A percentile compares a stretch with the other conserved stretches of the same genome.
phyloP scores from a whole-genome alignment of 139 green algal genomes.

The Diplosphaera chodatii region DNA sequence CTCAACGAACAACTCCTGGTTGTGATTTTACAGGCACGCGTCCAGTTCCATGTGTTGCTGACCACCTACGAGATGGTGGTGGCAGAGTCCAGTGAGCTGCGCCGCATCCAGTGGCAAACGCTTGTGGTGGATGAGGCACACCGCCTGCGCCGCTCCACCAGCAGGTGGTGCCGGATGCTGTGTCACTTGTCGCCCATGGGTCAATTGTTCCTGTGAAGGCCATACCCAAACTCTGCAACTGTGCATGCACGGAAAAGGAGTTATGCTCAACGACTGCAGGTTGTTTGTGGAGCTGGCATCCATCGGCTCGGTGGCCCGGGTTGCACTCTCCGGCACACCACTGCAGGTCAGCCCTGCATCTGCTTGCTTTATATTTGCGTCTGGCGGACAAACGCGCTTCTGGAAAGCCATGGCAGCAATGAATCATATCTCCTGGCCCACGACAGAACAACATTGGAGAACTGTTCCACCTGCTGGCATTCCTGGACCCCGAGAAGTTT shows the following conservation, averaged over 20 bases:
- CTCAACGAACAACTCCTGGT: too few relatives aligned
- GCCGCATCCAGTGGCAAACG: conserved; percentile 36
- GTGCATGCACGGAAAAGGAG: too few relatives aligned
- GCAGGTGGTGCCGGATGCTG: too few relatives aligned
- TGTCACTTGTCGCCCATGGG: too few relatives aligned
- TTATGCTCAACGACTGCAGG: neutral
- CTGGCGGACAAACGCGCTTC: too few relatives aligned
- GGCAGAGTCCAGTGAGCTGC: conserved; percentile 35
- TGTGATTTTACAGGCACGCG: conserved; percentile 36
- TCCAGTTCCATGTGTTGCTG: conserved; percentile 67
- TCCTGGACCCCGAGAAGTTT: conserved; percentile 73
- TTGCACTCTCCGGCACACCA: neutral
- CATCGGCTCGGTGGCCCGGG: neutral
- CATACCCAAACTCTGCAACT: too few relatives aligned
- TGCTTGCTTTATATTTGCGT: too few relatives aligned
- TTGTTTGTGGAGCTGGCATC: neutral
- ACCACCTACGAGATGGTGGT: conserved; percentile 62
- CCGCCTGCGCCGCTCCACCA: conserved; percentile 12
- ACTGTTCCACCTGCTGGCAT: conserved; percentile 74
- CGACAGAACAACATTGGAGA: conserved; percentile 72
- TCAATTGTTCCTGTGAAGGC: too few relatives aligned
- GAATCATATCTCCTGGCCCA: neutral
- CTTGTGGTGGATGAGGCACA: conserved; percentile 66
- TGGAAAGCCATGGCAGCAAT: too few relatives aligned
- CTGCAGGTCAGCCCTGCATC: too few relatives aligned